Evolutionary conservation across 2,329 filamentous ascomycete species (phyloP), one percentile per base, ranked within the genome.

Genomic region (Exophiala bonariae): DNA sequence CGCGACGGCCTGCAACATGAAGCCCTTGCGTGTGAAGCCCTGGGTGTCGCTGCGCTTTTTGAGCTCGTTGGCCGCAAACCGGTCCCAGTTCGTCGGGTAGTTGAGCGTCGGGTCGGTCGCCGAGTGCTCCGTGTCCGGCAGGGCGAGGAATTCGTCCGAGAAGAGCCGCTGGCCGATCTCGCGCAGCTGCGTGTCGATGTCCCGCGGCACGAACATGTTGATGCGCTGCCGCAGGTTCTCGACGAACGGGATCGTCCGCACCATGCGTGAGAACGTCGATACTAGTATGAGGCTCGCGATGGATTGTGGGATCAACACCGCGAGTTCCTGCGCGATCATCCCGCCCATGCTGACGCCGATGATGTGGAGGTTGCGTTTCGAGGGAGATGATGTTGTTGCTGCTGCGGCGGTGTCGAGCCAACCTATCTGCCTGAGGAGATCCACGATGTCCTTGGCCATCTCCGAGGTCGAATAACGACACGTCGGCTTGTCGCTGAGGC

Each of bases 271-370:
- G 1, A 82, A 79, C 2, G 84, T 87, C 64, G 77, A 82, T 52
- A 83, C 67, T 3, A 88, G 74, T 26, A 70, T 76, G 14, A 88
- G 69, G 13, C 76, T 80, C 3, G 52, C 50, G 13, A 60, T 36
- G 13, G 46, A 35, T 3, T 47, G 9, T 3, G 63, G 62, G 28
- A 65, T 60, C 3, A 65, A 52, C 48, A 63, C 59, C 4, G 44
- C 79, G 3, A 96, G 62, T 69, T 96, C 90, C 67, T 95, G 90
- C 2, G 87, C 82, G 59, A 96, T 92, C 90, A 96, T 95, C 61
- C 90, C 89, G 54, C 89, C 89, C 79, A 95, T 87, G 49, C 85
- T 89, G 55, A 92, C 82, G 46, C 89, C 90, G 26, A 87, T 74
- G 42, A 95, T 65, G 69, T 96, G 83, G 11, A 85, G 57, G 41